phyloP scores from a whole-genome alignment of 805 yeast genomes.

The Pichia nanzhaoensis region DNA sequence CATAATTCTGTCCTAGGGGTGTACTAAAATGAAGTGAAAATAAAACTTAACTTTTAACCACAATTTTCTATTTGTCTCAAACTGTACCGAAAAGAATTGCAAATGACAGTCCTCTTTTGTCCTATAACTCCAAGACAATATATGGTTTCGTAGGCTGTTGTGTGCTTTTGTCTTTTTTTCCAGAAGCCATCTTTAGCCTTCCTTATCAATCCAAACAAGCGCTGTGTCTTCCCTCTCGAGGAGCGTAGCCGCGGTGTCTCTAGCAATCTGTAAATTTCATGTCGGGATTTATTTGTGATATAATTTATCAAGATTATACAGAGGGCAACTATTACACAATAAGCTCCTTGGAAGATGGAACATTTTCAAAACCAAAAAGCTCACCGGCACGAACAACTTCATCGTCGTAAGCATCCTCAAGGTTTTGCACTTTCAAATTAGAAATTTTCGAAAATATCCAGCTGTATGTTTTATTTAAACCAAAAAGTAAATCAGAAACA shows the following conservation, averaged over 20 bases:
- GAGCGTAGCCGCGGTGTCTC: slow-evolving; percentile 6
- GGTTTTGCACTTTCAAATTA: slow-evolving; percentile 26
- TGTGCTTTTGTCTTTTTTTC: too few relatives aligned
- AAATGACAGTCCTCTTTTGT: too few relatives aligned
- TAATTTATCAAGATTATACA: background rate
- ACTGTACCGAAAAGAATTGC: too few relatives aligned
- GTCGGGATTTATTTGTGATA: background rate
- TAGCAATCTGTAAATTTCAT: too few relatives aligned
- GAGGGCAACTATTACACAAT: slow-evolving; percentile 11
- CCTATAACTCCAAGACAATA: too few relatives aligned
- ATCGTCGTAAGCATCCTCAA: slow-evolving; percentile 41
- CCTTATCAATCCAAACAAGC: too few relatives aligned
- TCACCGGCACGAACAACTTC: slow-evolving; percentile 37
- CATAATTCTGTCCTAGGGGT: slow-evolving; percentile 12
- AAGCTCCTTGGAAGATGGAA: slow-evolving; percentile 25
- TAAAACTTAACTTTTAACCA: too few relatives aligned
- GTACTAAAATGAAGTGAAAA: too few relatives aligned
- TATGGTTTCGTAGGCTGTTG: too few relatives aligned
- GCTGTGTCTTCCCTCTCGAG: background rate
- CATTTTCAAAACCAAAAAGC: slow-evolving; percentile 36
- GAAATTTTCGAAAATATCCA: slow-evolving; percentile 7
- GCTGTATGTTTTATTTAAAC: slow-evolving; percentile 10
- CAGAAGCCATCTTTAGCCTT: too few relatives aligned
- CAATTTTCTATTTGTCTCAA: too few relatives aligned
- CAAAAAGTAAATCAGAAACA: slow-evolving; percentile 13